phyloP scores from a whole-genome alignment of 768 basidiomycete species.

The Auriscalpium microsporum region DNA sequence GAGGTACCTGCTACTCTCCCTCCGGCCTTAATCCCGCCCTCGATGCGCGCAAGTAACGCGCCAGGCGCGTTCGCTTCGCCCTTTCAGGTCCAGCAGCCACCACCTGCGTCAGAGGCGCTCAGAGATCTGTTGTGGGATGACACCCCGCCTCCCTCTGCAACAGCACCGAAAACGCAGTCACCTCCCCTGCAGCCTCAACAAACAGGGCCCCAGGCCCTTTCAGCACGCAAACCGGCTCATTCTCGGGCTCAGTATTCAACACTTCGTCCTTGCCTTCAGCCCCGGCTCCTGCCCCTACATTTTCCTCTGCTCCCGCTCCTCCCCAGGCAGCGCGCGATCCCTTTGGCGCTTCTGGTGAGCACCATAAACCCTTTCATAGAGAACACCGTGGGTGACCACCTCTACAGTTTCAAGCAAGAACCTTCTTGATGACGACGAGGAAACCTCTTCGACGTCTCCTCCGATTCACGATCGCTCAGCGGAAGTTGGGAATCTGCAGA shows the following conservation, averaged over 20 bases:
- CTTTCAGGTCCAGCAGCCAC: conserved; percentile 19
- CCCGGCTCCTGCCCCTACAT: neutral
- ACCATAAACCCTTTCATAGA: conserved; percentile 12
- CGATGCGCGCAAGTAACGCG: conserved; percentile 45
- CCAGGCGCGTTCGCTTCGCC: conserved; percentile 18
- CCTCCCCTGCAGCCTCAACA: conserved; percentile 17
- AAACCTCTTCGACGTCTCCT: conserved; percentile 36
- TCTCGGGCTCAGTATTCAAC: too few relatives aligned
- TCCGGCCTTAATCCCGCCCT: conserved; percentile 70
- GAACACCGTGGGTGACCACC: neutral
- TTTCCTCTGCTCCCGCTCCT: conserved; percentile 10
- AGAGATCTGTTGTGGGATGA: conserved; percentile 41
- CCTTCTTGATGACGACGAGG: conserved; percentile 72
- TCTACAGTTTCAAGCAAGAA: conserved; percentile 29
- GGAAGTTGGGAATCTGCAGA: conserved; percentile 82
- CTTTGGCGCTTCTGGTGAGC: conserved; percentile 32
- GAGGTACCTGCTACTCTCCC: conserved; percentile 71
- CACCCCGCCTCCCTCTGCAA: conserved; percentile 25
- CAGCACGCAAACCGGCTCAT: too few relatives aligned
- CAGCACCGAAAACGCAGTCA: conserved; percentile 30
- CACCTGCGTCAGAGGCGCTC: conserved; percentile 29
- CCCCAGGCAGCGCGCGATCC: conserved; percentile 35
- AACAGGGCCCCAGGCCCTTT: neutral
- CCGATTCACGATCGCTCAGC: conserved; percentile 66
- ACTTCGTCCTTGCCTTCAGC: neutral